phyloP scores from a whole-genome alignment of 805 yeast genomes.

The Candida khao-thaluensis region DNA sequence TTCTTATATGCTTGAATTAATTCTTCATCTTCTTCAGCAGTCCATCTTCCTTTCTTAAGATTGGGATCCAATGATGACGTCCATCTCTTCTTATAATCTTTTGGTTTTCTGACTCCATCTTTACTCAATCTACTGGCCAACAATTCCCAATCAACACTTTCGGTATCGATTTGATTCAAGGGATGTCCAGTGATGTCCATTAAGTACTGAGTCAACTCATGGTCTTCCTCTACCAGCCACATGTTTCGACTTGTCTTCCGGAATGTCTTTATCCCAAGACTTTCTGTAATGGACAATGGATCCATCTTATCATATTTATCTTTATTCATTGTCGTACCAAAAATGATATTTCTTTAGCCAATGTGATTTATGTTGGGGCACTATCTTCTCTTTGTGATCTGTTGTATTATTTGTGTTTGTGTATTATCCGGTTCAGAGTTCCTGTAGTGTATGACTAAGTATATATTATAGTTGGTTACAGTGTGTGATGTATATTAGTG shows the following conservation, averaged over 20 bases:
- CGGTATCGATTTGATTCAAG: constrained; percentile 27
- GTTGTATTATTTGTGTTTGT: no score
- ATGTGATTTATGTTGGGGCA: no score
- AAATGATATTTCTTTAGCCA: no score
- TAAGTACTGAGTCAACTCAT: constrained; percentile 43
- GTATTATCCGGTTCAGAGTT: no score
- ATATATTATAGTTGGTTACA: no score
- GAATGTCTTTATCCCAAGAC: constrained; percentile 72
- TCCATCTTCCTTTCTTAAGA: constrained; percentile 84
- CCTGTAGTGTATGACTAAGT: no score
- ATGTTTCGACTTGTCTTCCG: constrained; percentile 60
- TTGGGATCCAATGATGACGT: constrained; percentile 79
- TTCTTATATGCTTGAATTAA: constrained; percentile 61
- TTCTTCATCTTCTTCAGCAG: constrained; percentile 69
- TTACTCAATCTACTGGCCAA: constrained; percentile 43
- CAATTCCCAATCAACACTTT: constrained; percentile 60
- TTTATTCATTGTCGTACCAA: constrained; percentile 4
- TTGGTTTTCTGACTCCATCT: constrained; percentile 57
- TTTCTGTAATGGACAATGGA: constrained; percentile 61
- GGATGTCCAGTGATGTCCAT: constrained; percentile 30
- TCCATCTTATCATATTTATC: constrained; percentile 32
- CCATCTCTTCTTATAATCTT: constrained; percentile 90
- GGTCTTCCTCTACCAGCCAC: constrained; percentile 80
- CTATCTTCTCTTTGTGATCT: no score
- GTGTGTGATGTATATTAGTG: no score